Evolutionary conservation across 331 rosid species (phyloP), one percentile per base, ranked within the genome.

Genomic region (Malus hybrid): DNA sequence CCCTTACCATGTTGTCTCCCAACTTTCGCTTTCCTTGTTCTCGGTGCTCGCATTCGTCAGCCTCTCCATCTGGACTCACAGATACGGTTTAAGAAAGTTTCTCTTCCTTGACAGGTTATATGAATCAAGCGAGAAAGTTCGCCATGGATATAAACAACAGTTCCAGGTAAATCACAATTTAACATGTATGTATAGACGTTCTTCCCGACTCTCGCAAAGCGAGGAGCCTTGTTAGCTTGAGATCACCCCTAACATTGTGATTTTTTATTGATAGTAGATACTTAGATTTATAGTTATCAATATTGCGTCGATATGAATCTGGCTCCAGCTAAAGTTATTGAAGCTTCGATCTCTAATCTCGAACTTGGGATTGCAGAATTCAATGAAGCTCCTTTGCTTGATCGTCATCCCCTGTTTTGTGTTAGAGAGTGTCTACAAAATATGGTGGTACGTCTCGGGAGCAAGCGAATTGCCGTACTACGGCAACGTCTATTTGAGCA

Each of bases 381-480:
- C 97, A 19, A 65, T 74, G 87, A 88, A 83, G 79, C 78, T 92
- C 48, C 86, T 90, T 46, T 76, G 82, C 71, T 60, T 82, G 16
- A 79, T 93, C 78, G 83, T 92, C 52, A 81, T 92, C 73, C 86
- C 93, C 10, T 86, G 87, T 78, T 90, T 89, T 75, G 32, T 78
- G 48, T 90, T 85, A 4, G 91, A 87, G 78, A 76, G 86, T 80
- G 90, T 55, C 11, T 94, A 94, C 89, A 94, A 90, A 80, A 80
- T 94, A 57, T 94, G 99, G 97, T 94, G 97, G 97, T 94, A 84
- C 48, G 39, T 76, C 48, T 85, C 99, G 54, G 99, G 97, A 80
- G 80, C 81, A 59, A 65, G 83, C 3, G 65, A 88, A 56, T 73
- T 92, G 42, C 97, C 99, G 57, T 71, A 89, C 81, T 89, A 86